Percentiles rank a stretch among this genome's conserved stretches.
Conservation (phyloP, 331 rosid genomes). For the Spiraea crenata region DNA sequence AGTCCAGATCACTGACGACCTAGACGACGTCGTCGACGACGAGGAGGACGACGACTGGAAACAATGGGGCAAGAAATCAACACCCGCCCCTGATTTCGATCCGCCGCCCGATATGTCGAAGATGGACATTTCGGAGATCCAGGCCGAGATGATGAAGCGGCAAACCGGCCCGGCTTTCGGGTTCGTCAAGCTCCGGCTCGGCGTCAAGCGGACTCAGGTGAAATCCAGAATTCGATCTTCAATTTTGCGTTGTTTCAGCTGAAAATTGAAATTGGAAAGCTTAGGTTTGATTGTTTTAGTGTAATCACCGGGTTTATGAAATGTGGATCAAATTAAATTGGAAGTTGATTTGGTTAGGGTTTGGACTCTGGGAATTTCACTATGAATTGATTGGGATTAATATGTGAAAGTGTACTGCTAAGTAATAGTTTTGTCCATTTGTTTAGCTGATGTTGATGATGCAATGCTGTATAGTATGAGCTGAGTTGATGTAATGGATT, state of each 20-base stretch:
- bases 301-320: background rate
- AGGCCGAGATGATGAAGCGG: constrained; percentile 66
- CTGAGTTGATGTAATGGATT: background rate
- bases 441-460: background rate
- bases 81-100: constrained; percentile 32
- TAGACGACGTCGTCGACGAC: constrained; percentile 77
- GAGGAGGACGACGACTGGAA: constrained; percentile 91
- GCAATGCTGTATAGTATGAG: background rate
- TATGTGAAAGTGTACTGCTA: background rate
- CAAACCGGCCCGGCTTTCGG: constrained; percentile 69
- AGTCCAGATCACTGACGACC: constrained; percentile 76
- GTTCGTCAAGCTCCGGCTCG: constrained; percentile 78
- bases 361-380: background rate
- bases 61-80: constrained; percentile 75
- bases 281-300: background rate
- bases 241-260: background rate
- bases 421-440: background rate
- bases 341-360: background rate
- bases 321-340: background rate
- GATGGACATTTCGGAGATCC: constrained; percentile 69
- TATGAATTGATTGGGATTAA: background rate
- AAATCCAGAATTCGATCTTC: constrained; percentile 2
- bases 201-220: constrained; percentile 63
- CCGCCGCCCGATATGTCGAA: constrained; percentile 53
- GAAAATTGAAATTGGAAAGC: background rate